These are phyloP conservation scores for Bryopsis sp. DNA, from an alignment of 139 green algal species.

Conservation along the genomic window DNA sequence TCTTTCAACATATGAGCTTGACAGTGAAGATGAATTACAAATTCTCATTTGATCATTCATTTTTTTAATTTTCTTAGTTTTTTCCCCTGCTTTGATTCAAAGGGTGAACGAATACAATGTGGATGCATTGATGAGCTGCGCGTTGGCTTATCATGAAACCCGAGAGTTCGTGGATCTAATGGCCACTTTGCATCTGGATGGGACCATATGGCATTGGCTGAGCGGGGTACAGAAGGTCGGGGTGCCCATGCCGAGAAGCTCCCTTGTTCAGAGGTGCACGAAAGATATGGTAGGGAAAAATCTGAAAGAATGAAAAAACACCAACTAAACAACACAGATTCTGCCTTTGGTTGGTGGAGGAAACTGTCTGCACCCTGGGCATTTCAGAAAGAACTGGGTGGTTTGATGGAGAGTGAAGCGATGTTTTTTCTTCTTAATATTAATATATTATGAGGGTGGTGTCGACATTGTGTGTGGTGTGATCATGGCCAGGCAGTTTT, in stretches of 20 bases:
- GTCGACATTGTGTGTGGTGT: not conserved
- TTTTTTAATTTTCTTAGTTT: not conserved
- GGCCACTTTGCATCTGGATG: conserved; percentile 10
- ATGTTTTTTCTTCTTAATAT: too few species aligned
- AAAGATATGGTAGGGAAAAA: not conserved
- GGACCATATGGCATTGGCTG: conserved; percentile 7
- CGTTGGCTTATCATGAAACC: conserved; percentile 14
- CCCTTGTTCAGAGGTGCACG: conserved; percentile 8
- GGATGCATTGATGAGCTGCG: conserved; percentile 13
- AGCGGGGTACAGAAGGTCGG: not conserved
- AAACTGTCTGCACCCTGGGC: too few species aligned
- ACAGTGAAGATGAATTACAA: too few species aligned
- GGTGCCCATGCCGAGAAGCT: not conserved
- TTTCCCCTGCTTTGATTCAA: not conserved
- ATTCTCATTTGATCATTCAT: too few species aligned
- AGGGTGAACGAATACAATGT: conserved; percentile 11
- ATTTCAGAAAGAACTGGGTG: too few species aligned
- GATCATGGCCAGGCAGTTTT: conserved; percentile 2
- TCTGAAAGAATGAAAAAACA: not conserved
- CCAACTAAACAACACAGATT: too few species aligned
- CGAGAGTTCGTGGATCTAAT: conserved; percentile 11
- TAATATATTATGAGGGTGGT: too few species aligned
- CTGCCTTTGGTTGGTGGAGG: too few species aligned
- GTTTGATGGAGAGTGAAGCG: too few species aligned
- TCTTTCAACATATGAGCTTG: too few species aligned